A percentile compares a stretch with the other conserved stretches of the same genome.
These are phyloP conservation scores for Talaromyces borbonicus DNA, from an alignment of 495 filamentous ascomycete genomes.

Conservation along the genomic window DNA sequence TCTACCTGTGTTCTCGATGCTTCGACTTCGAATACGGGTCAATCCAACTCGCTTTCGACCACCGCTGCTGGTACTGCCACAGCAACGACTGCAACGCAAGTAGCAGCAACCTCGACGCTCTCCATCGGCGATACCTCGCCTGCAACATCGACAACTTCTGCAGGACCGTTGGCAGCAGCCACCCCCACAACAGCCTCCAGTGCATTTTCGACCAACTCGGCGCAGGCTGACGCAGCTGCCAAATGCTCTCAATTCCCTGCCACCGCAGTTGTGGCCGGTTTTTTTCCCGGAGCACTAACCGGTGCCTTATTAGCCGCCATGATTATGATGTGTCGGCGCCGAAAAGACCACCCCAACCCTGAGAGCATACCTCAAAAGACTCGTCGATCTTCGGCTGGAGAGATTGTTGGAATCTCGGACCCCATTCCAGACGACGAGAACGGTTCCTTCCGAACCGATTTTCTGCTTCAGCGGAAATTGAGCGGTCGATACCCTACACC, in stretches of 20 bases:
- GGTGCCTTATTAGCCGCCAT: constrained; percentile 40
- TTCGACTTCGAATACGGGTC: constrained; percentile 19
- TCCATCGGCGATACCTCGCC: constrained; percentile 3
- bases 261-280: constrained; percentile 47
- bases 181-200: constrained; percentile 9
- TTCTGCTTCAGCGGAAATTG: constrained; percentile 35
- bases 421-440: constrained; percentile 41
- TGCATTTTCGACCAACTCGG: constrained; percentile 11
- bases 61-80: constrained; percentile 23
- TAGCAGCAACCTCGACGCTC: constrained; percentile 3
- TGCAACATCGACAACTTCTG: constrained; percentile 13
- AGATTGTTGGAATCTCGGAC: constrained; percentile 41
- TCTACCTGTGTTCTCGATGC: constrained; percentile 33
- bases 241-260: constrained; percentile 36
- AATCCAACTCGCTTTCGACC: constrained; percentile 16
- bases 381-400: constrained; percentile 30
- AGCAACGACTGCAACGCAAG: constrained; percentile 14
- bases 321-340: constrained; percentile 33
- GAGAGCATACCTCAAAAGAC: constrained; percentile 14
- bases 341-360: constrained; percentile 15
- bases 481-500: constrained; percentile 13
- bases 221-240: constrained; percentile 8
- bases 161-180: constrained; percentile 14
- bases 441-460: constrained; percentile 46
- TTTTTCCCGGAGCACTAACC: constrained; percentile 52